Evolutionary conservation across 345 rosid species (phyloP), one percentile per base, ranked within the genome.

Genomic region (Moringa oleifera): DNA sequence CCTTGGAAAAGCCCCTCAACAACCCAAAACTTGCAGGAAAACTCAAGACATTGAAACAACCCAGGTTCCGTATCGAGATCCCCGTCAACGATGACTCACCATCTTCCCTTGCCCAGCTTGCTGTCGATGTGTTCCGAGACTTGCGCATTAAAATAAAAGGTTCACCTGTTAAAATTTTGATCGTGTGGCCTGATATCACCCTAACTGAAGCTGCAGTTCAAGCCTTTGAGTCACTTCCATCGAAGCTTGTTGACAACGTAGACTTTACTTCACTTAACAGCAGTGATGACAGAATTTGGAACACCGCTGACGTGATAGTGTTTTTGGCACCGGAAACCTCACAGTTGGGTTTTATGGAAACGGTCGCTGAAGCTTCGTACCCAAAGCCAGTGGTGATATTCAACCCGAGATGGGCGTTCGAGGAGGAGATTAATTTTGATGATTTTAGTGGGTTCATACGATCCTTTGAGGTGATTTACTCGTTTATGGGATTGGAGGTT

Each of bases 401-500:
- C 61, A 93, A 88, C 46, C 91, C 96, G 28, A 83, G 70, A 71
- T 84, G 96, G 96, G 73, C 72, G 21, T 80, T 74, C 70, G 95
- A 84, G 45, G 90, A 84, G 46, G 86, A 81, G 77, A 77, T 58
- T 16, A 71, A 65, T 25, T 80, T 89, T 59, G 85, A 87, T 1
- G 89, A 85, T 18, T 57, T 78, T 51, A 61, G 64, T 37, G 73
- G 73, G 2, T 83, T 85, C 67, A 72, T 82, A 23, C 64, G 79
- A 50, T 85, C 90, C 5, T 90, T 87, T 69, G 94, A 84, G 23
- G 94, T 87, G 80, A 78, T 93, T 5, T 87, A 90, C 59, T 91
- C 97, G 41, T 85, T 89, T 41, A 67, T 77, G 66, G 97, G 96
- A 10, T 72, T 87, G 55, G 96, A 87, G 67, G 94, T 93, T 53